Evolutionary conservation across 148 eudicot genomes (phyloP), one percentile per base, ranked within the genome.

Genomic region (Spergularia bocconei): DNA sequence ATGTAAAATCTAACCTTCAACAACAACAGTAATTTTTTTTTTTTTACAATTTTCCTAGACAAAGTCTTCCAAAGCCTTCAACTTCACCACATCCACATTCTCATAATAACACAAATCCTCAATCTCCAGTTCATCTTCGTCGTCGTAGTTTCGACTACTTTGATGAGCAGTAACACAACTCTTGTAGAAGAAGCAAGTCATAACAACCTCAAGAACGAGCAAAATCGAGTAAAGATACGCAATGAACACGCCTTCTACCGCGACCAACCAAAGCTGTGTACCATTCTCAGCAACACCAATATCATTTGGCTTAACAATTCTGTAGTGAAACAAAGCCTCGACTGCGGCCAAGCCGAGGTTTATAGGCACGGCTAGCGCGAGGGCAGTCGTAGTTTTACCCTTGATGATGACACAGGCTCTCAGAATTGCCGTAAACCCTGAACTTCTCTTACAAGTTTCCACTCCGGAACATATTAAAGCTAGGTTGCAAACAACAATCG

Each of bases 251-350:
- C 87, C 92, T 76, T 93, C 98, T 1, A 85, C 51, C 7, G 81
- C 87, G 62, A 85, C 57, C 9, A 81, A 72, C 77, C 72, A 75
- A 41, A 61, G 6, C 7, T 71, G 44, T 21, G 56, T 61, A 56
- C 44, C 70, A 0, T 61, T 51, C 4, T 25, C 5, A 10, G 36
- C 47, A 12, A 16, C 68, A 56, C 71, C 54, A 0, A 29, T 2
- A 70, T 65, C 80, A 29, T 58, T 25, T 21, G 82, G 59, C 63
- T 66, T 81, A n/a, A 80, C 74, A 7, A 90, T 86, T 44, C 96
- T 78, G 82, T 79, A 89, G 19, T 85, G 86, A 69, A 94, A 94
- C 64, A 94, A 68, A 13, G 89, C 89, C 44, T 94, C 98, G 9
- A 92, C 72, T 6, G 83, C 86, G 8, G 93, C 93, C 47, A 90